These are phyloP conservation scores for Chytridium lagenaria DNA, from an alignment of 371 early-diverging fungal species.

Conservation along the genomic window DNA sequence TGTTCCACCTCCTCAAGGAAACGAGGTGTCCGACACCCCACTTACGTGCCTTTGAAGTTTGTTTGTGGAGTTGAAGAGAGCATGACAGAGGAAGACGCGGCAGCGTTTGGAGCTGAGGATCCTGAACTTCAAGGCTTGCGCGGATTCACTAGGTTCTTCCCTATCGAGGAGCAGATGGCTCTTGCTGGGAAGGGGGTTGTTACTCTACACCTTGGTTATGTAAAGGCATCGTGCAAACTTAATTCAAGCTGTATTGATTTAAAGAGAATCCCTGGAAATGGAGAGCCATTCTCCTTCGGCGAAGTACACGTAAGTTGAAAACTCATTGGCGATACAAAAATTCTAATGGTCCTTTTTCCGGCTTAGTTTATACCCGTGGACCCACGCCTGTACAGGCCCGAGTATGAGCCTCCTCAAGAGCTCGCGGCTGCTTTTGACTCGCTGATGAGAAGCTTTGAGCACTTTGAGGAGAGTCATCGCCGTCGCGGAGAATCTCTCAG, in stretches of 20 bases:
- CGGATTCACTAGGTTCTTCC: slow-evolving; percentile 36
- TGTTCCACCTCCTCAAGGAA: slow-evolving; percentile 3
- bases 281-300: slow-evolving; percentile 34
- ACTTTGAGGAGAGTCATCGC: slow-evolving; percentile 26
- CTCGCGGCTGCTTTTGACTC: slow-evolving; percentile 33
- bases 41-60: slow-evolving; percentile 33
- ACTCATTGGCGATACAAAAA: background rate
- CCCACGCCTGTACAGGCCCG: slow-evolving; percentile 34
- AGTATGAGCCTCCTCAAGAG: slow-evolving; percentile 27
- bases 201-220: slow-evolving; percentile 29
- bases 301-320: slow-evolving; percentile 39
- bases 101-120: slow-evolving; percentile 27
- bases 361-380: slow-evolving; percentile 39
- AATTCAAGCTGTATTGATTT: slow-evolving; percentile 37
- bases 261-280: slow-evolving; percentile 33
- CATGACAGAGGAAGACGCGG: slow-evolving; percentile 19
- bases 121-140: slow-evolving; percentile 36
- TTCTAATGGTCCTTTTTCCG: slow-evolving; percentile 3
- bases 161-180: slow-evolving; percentile 33
- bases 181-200: slow-evolving; percentile 34
- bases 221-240: slow-evolving; percentile 34
- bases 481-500: slow-evolving; percentile 10
- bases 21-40: slow-evolving; percentile 15
- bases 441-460: slow-evolving; percentile 31
- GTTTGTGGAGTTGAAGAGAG: slow-evolving; percentile 31